Evolutionary conservation across 768 basidiomycete species (phyloP).

Genomic region (Lyophyllum decastes): DNA sequence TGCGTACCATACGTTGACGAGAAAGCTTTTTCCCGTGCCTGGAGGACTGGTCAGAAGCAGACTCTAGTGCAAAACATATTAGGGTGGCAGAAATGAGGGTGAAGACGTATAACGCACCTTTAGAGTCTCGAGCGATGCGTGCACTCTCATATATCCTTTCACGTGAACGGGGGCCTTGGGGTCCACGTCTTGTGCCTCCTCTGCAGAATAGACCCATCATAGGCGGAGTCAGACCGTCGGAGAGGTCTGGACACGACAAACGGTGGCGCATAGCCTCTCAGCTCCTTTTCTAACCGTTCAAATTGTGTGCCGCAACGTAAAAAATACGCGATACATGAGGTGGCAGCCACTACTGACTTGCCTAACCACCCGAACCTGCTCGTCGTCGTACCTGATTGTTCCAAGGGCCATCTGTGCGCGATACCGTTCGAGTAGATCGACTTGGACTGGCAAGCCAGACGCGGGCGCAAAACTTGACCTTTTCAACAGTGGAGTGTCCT

Average conservation of each 20-base stretch:
- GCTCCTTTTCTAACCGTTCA: neutral
- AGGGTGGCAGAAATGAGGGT: neutral
- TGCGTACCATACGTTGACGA: neutral
- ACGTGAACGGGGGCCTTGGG: neutral
- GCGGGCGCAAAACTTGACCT: neutral
- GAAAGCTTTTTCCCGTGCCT: neutral
- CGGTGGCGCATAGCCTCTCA: neutral
- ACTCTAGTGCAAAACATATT: neutral
- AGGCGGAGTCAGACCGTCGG: neutral
- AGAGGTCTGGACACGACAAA: neutral
- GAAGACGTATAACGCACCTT: neutral
- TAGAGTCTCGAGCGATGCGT: neutral
- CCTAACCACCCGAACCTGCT: neutral
- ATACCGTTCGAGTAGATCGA: neutral
- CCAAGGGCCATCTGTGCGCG: neutral
- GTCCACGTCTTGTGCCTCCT: neutral
- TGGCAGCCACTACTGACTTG: neutral
- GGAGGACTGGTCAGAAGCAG: neutral
- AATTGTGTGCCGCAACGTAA: neutral
- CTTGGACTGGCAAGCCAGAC: neutral
- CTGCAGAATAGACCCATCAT: neutral
- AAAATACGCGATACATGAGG: neutral
- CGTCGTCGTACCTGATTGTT: neutral
- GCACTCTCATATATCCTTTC: neutral
- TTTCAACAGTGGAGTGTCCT: neutral